phyloP scores from a whole-genome alignment of 2,329 filamentous ascomycete species.

The Phoma herbarum region DNA sequence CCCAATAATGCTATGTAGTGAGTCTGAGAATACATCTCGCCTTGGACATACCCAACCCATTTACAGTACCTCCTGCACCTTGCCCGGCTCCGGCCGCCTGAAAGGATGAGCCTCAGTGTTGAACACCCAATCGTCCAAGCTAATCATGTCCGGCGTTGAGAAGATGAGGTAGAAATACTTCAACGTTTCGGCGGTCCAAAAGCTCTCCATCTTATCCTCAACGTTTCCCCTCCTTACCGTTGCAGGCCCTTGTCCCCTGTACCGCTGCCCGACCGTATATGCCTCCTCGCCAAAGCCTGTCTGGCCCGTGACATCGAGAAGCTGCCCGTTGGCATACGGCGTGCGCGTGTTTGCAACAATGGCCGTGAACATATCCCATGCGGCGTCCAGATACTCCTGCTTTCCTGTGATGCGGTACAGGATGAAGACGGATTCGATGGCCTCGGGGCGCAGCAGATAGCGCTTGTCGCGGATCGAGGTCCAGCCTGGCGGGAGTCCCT shows the following conservation, averaged over 20 bases:
- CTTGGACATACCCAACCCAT: background rate
- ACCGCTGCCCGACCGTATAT: conserved; percentile 9
- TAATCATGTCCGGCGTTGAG: conserved; percentile 54
- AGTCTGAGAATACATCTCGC: background rate
- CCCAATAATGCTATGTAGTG: background rate
- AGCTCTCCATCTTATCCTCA: conserved; percentile 54
- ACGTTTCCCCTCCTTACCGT: conserved; percentile 26
- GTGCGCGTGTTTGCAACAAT: conserved; percentile 54
- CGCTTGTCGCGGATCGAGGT: conserved; percentile 52
- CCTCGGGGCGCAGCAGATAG: conserved; percentile 63
- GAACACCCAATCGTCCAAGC: conserved; percentile 59
- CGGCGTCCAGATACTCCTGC: conserved; percentile 53
- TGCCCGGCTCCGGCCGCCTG: conserved; percentile 33
- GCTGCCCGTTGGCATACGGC: conserved; percentile 54
- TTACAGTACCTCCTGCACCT: background rate
- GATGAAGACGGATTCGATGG: conserved; percentile 68
- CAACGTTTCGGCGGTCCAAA: conserved; percentile 61
- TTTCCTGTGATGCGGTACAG: conserved; percentile 68
- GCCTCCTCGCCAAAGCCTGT: conserved; percentile 16
- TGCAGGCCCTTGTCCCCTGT: conserved; percentile 7
- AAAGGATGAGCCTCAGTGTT: conserved; percentile 63
- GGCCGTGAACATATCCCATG: conserved; percentile 60
- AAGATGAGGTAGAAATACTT: conserved; percentile 62
- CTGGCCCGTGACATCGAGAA: conserved; percentile 53
- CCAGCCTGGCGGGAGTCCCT: conserved; percentile 52